Base-by-base conservation (phyloP, 805 yeast species). In the Wickerhamiella bombiphila region DNA sequence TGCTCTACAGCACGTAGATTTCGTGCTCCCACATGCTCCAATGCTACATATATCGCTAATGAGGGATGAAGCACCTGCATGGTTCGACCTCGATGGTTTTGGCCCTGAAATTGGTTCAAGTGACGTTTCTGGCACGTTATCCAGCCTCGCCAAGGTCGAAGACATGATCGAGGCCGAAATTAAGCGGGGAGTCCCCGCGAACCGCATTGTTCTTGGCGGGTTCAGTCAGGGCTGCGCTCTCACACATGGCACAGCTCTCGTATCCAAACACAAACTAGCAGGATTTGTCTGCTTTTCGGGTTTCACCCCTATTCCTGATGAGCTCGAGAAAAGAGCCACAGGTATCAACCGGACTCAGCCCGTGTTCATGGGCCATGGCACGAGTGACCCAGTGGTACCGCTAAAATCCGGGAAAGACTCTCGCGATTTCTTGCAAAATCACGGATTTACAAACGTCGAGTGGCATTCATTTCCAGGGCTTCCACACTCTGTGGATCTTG, bases 161-260 rank as follows among this genome's bases (percentile, higher is more conserved):
- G 40, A 37, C 24, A 45, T 60, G 9, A 42, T 64, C 19, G 50
- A 51, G 22, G 51, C 49, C 33, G 62, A 58, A 41, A 46, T 55
- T 18, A 47, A 38, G 7, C 41, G 42, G 5, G 67, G 67, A 4
- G 52, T 60, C 18, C 52, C 61, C 5, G 40, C 61, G 9, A 48
- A 53, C 25, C 70, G 79, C 37, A 79, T 91, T 34, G 63, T 91
- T n/a, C 63, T 91, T 40, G 97, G 97, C 25, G 98, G 98, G 0
- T 91, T 91, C 55, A 78, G 93, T 3, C 98, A 91, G 60, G 98
- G 98, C 39, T 93, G 83, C 35, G 85, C 93, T 1, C 43, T 88
- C 8, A 61, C 91, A 1, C 60, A 80, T 42, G 53, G 51, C 19
- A 43, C 55, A 5, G 45, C 56, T 1, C 26, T 50, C 15, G 46